phyloP scores from a whole-genome alignment of 306 rosid genomes.

The Glycyrrhiza uralensis region DNA sequence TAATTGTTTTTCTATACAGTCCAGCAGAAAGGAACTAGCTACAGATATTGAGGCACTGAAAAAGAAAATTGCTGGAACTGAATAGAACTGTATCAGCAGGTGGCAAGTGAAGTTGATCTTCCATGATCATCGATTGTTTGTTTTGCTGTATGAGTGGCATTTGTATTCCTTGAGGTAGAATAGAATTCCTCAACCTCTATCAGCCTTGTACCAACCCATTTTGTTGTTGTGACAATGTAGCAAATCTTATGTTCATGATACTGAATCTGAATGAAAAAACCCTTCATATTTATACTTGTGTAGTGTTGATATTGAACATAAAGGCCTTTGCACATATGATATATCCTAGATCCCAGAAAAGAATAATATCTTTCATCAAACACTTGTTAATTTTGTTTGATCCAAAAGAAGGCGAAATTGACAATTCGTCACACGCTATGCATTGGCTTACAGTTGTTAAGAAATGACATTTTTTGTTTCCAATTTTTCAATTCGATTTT shows the following conservation, averaged over 20 bases:
- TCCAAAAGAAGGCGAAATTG: background rate
- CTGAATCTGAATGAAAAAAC: background rate
- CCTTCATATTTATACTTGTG: background rate
- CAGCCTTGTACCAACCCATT: conserved; percentile 37
- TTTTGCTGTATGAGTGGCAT: conserved; percentile 45
- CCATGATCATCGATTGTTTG: conserved; percentile 36
- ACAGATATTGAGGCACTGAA: conserved; percentile 77
- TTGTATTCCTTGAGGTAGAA: conserved; percentile 55
- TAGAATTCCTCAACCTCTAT: conserved; percentile 31
- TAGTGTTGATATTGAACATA: background rate
- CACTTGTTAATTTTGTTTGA: background rate
- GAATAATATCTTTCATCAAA: background rate
- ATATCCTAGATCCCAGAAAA: background rate
- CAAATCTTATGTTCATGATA: conserved; percentile 35
- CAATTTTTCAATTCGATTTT: too few species aligned
- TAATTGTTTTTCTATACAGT: conserved; percentile 42
- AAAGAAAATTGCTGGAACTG: conserved; percentile 95
- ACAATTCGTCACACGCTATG: background rate
- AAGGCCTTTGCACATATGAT: background rate
- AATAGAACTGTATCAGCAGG: conserved; percentile 33
- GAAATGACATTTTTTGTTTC: too few species aligned
- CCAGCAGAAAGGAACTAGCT: conserved; percentile 92
- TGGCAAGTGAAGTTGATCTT: conserved; percentile 26
- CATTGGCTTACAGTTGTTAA: too few species aligned
- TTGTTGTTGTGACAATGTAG: conserved; percentile 38